Evolutionary conservation across 495 filamentous ascomycete species (phyloP).

Genomic region (Aspergillus sparsus): DNA sequence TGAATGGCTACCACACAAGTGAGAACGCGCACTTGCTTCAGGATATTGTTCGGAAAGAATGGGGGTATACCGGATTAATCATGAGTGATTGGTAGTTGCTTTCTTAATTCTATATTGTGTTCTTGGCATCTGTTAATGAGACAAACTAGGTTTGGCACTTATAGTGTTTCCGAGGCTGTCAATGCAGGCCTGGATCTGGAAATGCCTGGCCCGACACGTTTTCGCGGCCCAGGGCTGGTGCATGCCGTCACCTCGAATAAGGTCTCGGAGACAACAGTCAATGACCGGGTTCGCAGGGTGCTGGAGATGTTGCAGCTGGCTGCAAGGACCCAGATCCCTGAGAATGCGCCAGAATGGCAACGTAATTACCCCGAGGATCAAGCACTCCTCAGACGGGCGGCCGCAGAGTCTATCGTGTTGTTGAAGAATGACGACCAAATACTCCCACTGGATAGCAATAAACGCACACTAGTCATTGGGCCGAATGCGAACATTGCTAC

Average conservation of each 20-base stretch:
- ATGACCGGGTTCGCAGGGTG: constrained; percentile 58
- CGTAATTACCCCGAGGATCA: constrained; percentile 63
- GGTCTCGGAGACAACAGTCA: constrained; percentile 51
- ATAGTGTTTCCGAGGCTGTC: constrained; percentile 59
- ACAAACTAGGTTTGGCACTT: constrained; percentile 53
- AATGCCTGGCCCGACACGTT: constrained; percentile 66
- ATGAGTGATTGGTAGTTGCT: constrained; percentile 68
- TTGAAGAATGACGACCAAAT: constrained; percentile 68
- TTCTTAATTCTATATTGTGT: constrained; percentile 28
- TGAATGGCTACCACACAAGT: constrained; percentile 69
- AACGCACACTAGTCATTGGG: constrained; percentile 71
- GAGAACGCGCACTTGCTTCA: constrained; percentile 60
- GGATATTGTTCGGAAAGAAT: constrained; percentile 66
- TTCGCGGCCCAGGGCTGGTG: constrained; percentile 53
- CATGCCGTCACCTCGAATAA: constrained; percentile 58
- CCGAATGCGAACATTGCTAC: constrained; percentile 73
- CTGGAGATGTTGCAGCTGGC: constrained; percentile 60
- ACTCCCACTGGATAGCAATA: constrained; percentile 60
- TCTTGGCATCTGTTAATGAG: neutral
- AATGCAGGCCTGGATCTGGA: constrained; percentile 69
- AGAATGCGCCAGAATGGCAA: constrained; percentile 55
- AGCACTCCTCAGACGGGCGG: constrained; percentile 59
- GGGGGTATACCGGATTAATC: constrained; percentile 66
- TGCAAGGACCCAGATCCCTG: constrained; percentile 55
- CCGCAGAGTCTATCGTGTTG: constrained; percentile 67